These are phyloP conservation scores for Vaccinium myrtillus DNA, from an alignment of 148 eudicot species.

Conservation along the genomic window DNA sequence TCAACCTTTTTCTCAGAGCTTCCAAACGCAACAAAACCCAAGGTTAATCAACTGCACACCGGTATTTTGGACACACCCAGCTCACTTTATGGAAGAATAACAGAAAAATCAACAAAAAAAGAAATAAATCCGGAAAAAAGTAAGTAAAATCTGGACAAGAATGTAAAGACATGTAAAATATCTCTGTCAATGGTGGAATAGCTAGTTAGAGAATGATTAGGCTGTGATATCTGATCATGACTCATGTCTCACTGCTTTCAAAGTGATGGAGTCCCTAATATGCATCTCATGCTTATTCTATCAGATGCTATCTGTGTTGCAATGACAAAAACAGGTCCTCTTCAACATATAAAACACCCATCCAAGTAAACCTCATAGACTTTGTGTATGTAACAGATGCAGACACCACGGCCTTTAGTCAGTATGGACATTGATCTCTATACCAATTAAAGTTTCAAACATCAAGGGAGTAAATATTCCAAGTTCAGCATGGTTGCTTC, in stretches of 20 bases:
- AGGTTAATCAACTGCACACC: not conserved
- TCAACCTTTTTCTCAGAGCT: not conserved
- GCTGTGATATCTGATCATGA: not conserved
- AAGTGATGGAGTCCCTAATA: not conserved
- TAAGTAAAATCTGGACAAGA: not conserved
- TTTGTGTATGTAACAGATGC: not conserved
- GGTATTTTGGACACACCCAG: not conserved
- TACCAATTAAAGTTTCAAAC: not conserved
- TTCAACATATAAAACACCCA: not conserved
- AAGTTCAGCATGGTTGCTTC: not conserved
- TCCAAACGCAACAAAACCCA: not conserved
- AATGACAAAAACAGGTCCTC: not conserved
- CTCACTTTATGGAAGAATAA: slow-evolving; percentile 1
- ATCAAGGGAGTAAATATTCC: not conserved
- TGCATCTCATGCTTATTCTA: not conserved
- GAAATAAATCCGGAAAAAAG: not conserved
- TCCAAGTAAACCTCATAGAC: not conserved
- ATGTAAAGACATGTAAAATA: not conserved
- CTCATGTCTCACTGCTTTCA: not conserved
- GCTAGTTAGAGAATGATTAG: not conserved
- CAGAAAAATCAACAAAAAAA: not conserved
- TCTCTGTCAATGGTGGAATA: not conserved
- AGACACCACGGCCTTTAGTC: not conserved
- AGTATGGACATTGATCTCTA: not conserved
- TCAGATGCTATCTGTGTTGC: not conserved